Base-by-base conservation (phyloP, 106 monocot genomes). In the Dioscorea dumetorum region DNA sequence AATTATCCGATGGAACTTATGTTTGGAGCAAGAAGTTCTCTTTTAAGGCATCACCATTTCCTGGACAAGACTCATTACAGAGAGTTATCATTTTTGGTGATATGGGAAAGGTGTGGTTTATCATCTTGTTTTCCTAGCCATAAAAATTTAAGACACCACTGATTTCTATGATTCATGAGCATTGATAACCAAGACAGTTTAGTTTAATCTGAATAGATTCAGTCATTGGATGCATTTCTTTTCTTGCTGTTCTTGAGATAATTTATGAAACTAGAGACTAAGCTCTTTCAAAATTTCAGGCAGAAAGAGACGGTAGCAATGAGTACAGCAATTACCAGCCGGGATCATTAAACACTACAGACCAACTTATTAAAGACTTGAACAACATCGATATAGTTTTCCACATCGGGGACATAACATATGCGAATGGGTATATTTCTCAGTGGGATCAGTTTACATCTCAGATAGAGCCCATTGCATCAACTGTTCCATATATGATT, bases 391-490 rank as follows among this genome's bases (percentile, higher is more conserved):
- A 99, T 62, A 85, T 99, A 20, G 92, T 99, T 56, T 87, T 99
- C 52, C 97, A 99, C 67, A 99, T 90, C 35, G 97, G 97, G 32
- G 97, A 99, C 58, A 81, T 99, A 18, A 62, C 78, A 10, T 99
- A 99, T 71, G 86, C 92, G 22, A 99, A 93, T 76, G 97, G 97
- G 22, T 99, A 99, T 70, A 73, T 99, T 66, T 99, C 97, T 12
- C 97, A 99, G 57, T 99, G 97, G 97, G 97, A 99, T 78, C 97
- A 99, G 51, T 99, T 99, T 71, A 99, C 97, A 56, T 77, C 92
- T 20, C 97, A 99, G 63, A 82, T 99, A 35, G 85, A 99, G 61
- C 82, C 87, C 22, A 89, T 99, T 73, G 80, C 92, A 56, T 89
- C 97, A 18, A 72, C 68, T 18, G 85, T 99, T 49, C 97, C 97